Evolutionary conservation across 148 eudicot genomes (phyloP), one percentile per base, ranked within the genome.

Genomic region (Gaultheria prostrata): DNA sequence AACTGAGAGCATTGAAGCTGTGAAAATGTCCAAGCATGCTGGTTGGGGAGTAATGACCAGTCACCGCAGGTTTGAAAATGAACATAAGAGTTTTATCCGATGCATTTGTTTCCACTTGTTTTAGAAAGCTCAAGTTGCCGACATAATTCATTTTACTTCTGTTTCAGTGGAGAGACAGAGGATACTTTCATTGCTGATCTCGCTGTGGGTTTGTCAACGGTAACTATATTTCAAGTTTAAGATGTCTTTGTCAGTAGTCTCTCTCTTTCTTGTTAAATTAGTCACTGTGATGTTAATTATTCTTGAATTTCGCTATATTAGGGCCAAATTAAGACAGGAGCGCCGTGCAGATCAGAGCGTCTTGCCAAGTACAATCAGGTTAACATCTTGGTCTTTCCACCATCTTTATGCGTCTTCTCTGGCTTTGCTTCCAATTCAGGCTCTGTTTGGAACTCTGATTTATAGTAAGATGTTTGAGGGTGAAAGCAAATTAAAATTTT

Each of bases 181-280:
- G 99, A 97, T 88, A 94, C 98, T 76, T 97, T 97, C 93, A 94
- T 97, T 85, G 99, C 99, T 85, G 99, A 97, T 85, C 97, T 97
- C 67, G 86, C 99, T 43, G 99, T 97, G 61, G 99, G 99, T 86
- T 92, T 97, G 89, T 85, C 99, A 80, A 97, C 99, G 93, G 98
- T 96, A 96, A 76, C 35, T 76, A 85, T 11, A 82, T 72, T 21
- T 51, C 14, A 0, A 69, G 15, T 26, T 7, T 8, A 30, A 45
- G 8, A 69, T 45, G 49, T 14, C 9, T 13, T 59, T 8, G 43
- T 46, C 45, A 70, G n/a, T 14, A 53, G 67, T 9, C 15, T 10
- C 43, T 26, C 10, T 6, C 45, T 49, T 10, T 57, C 20, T 43
- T 53, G 49, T 56, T 20, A 8, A 13, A 3, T 57, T 21, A 35